A percentile compares a stretch with the other conserved stretches of the same genome.
Conservation (phyloP, 495 filamentous ascomycete genomes). For the Aspergillus haitiensis region DNA sequence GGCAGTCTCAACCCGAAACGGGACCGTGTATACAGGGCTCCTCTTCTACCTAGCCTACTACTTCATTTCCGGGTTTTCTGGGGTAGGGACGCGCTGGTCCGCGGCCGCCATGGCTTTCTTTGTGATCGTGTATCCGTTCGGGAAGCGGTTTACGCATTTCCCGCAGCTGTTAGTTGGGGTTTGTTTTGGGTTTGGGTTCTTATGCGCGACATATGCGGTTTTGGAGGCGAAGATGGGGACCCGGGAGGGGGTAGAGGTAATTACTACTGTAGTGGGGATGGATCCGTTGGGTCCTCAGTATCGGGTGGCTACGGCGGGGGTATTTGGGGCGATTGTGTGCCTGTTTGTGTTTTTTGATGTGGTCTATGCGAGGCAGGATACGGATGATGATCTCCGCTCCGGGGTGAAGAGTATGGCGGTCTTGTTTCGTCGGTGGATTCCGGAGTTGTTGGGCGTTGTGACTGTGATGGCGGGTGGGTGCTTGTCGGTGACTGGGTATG, state of each 20-base stretch:
- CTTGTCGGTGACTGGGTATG: background rate
- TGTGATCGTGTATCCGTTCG: background rate
- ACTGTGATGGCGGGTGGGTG: background rate
- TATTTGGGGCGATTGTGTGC: conserved; percentile 2
- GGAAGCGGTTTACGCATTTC: conserved; percentile 13
- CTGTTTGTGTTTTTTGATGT: conserved; percentile 43
- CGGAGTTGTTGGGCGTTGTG: background rate
- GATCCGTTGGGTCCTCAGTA: background rate
- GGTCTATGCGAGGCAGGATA: conserved; percentile 45
- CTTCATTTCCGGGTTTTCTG: background rate
- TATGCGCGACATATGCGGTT: background rate
- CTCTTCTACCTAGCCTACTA: background rate
- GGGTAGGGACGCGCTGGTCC: background rate
- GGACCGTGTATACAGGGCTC: background rate
- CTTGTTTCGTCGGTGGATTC: conserved; percentile 20
- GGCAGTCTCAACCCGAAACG: conserved; percentile 2
- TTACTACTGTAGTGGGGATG: background rate
- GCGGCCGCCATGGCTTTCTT: background rate
- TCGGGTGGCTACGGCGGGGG: background rate
- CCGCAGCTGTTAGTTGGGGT: background rate
- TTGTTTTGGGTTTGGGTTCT: background rate
- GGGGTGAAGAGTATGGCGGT: conserved; percentile 44
- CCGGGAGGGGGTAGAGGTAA: background rate
- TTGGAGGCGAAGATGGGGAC: background rate
- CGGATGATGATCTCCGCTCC: conserved; percentile 42